Percentiles rank a stretch among this genome's conserved stretches.
These are phyloP conservation scores for Pestalotiopsis sp. DNA, from an alignment of 2,329 filamentous ascomycete species.

Conservation along the genomic window DNA sequence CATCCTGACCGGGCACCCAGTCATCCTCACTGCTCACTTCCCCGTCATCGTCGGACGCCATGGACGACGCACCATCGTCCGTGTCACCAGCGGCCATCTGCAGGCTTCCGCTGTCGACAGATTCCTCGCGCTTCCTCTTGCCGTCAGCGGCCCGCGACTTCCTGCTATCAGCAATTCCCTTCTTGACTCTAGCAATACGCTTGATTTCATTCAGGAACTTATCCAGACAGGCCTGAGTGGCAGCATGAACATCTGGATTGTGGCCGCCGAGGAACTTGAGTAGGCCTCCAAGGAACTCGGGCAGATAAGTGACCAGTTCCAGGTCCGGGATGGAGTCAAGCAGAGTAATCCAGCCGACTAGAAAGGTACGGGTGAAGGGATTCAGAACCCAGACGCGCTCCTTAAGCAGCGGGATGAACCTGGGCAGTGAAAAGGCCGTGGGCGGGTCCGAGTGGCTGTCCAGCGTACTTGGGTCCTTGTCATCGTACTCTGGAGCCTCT, in stretches of 20 bases:
- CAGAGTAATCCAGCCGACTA: conserved; percentile 94
- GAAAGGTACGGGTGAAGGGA: conserved; percentile 90
- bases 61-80: conserved; percentile 61
- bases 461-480: conserved; percentile 42
- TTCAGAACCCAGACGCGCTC: conserved; percentile 94
- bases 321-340: conserved; percentile 96
- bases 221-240: conserved; percentile 86
- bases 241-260: conserved; percentile 92
- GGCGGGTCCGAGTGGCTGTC: conserved; percentile 57
- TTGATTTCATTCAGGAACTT: conserved; percentile 93
- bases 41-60: conserved; percentile 50
- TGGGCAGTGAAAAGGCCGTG: conserved; percentile 87
- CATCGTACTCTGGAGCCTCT: conserved; percentile 57
- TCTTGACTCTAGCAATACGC: conserved; percentile 89
- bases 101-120: conserved; percentile 67
- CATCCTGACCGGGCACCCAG: conserved; percentile 96
- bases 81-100: conserved; percentile 62
- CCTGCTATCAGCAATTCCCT: conserved; percentile 85
- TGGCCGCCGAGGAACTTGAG: conserved; percentile 91
- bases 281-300: conserved; percentile 86
- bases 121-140: conserved; percentile 70
- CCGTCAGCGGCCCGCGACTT: conserved; percentile 69
- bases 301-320: conserved; percentile 89
- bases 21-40: conserved; percentile 78
- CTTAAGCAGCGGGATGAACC: conserved; percentile 90